phyloP scores from a whole-genome alignment of 2,329 filamentous ascomycete genomes.

The Fusarium mexicanum region DNA sequence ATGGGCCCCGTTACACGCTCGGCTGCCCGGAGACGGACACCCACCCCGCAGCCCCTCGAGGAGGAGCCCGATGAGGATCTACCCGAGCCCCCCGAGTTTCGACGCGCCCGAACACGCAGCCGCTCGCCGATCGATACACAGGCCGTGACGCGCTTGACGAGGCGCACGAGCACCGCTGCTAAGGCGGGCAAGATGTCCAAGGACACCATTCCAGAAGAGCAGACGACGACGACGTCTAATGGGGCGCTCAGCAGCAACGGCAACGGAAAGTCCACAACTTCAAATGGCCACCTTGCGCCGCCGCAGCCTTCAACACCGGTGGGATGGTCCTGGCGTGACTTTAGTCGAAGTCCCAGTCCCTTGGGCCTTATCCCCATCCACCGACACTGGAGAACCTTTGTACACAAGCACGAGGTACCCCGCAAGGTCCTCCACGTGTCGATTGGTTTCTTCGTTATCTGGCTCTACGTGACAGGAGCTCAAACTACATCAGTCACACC shows the following conservation, averaged over 20 bases:
- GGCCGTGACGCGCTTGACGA: slow-evolving; percentile 63
- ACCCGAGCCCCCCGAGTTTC: slow-evolving; percentile 57
- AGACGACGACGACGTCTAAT: slow-evolving; percentile 44
- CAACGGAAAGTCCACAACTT: slow-evolving; percentile 43
- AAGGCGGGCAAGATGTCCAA: slow-evolving; percentile 43
- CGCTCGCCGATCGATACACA: slow-evolving; percentile 70
- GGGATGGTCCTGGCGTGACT: slow-evolving; percentile 83
- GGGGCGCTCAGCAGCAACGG: slow-evolving; percentile 48
- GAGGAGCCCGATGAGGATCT: slow-evolving; percentile 66
- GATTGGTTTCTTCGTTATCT: slow-evolving; percentile 92
- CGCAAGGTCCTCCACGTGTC: slow-evolving; percentile 94
- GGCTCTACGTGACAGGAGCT: slow-evolving; percentile 82
- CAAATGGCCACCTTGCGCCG: slow-evolving; percentile 76
- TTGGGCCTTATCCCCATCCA: slow-evolving; percentile 96
- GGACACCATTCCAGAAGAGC: slow-evolving; percentile 32
- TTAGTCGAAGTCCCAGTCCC: slow-evolving; percentile 91
- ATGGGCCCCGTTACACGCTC: slow-evolving; percentile 82
- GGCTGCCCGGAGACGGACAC: slow-evolving; percentile 66
- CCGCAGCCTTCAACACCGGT: slow-evolving; percentile 66
- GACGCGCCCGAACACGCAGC: slow-evolving; percentile 75
- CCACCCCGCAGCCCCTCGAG: slow-evolving; percentile 67
- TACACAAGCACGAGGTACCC: slow-evolving; percentile 97
- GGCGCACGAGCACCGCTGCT: slow-evolving; percentile 53
- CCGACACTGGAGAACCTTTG: slow-evolving; percentile 87
- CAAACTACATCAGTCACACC: slow-evolving; percentile 84